Evolutionary conservation across 345 rosid species (phyloP).

Genomic region (Salix arbutifolia): DNA sequence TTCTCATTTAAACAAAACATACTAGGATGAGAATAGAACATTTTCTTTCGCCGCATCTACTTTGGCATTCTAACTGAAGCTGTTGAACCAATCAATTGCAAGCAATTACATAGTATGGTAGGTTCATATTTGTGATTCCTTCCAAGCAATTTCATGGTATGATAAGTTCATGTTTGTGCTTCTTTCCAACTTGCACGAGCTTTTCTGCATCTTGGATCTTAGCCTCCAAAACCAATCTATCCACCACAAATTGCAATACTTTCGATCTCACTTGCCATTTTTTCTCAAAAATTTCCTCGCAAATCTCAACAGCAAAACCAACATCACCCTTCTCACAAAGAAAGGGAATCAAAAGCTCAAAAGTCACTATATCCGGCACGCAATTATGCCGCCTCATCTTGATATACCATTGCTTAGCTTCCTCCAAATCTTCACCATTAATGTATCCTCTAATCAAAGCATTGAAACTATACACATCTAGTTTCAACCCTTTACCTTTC

Average conservation of each 20-base stretch:
- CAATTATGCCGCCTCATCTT: slow-evolving; percentile 36
- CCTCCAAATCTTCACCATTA: slow-evolving; percentile 39
- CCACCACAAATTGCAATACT: slow-evolving; percentile 50
- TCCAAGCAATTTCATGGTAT: slow-evolving; percentile 30
- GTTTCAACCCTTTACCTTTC: slow-evolving; percentile 36
- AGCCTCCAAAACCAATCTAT: slow-evolving; percentile 40
- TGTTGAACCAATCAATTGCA: neutral
- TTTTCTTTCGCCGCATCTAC: neutral
- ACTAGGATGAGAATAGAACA: neutral
- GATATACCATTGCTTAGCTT: slow-evolving; percentile 50
- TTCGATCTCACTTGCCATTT: slow-evolving; percentile 27
- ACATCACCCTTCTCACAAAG: slow-evolving; percentile 53
- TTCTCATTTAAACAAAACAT: too few species aligned
- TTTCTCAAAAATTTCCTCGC: slow-evolving; percentile 30
- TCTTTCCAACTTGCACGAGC: slow-evolving; percentile 51
- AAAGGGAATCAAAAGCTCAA: slow-evolving; percentile 38
- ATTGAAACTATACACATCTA: slow-evolving; percentile 49
- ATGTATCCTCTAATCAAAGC: slow-evolving; percentile 55
- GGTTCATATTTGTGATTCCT: slow-evolving; percentile 30
- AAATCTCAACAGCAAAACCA: slow-evolving; percentile 45
- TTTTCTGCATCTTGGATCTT: slow-evolving; percentile 51
- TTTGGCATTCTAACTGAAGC: neutral
- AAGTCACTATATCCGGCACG: slow-evolving; percentile 33
- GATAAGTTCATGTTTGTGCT: slow-evolving; percentile 21
- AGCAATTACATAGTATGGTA: slow-evolving; percentile 36